Evolutionary conservation across 1,139 yeast genomes (phyloP), one percentile per base, ranked within the genome.

Genomic region (Candida dubliniensis): DNA sequence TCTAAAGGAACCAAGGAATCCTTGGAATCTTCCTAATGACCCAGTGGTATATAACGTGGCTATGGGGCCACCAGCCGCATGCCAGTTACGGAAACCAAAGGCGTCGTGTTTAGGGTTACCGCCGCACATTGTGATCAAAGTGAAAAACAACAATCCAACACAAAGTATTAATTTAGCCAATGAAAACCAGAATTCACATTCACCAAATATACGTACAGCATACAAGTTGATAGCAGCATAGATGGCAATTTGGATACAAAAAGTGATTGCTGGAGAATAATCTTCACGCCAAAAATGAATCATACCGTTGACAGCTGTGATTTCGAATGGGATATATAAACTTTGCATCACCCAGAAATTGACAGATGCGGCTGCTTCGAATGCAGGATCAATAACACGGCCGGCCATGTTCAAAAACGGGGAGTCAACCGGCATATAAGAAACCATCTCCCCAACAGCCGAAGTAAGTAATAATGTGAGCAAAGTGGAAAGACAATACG

Each of bases 361-460:
- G 79, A 88, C 83, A 11, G 90, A 87, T 8, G 87, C 83, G 68
- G 85, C 84, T 50, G 85, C 81, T 55, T 87, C 93, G 48, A 84
- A 71, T 0, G 95, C 84, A 46, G 84, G 87, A 64, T 78, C 82
- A 30, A 77, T 76, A 49, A 71, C 75, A 45, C 82, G 60, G 13
- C 81, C 82, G 0, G 82, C 79, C 76, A 77, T 73, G 36, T 73
- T 67, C 49, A 76, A 67, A 51, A 77, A 77, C 1, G 82, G 82
- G 1, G 95, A 86, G 39, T 82, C 74, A 8, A 87, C 74, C 0
- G 96, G 96, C 51, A 84, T 63, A 55, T 81, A 86, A 13, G 86
- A 82, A 24, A 87, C 95, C 95, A 87, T 85, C 60, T 87, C 95
- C 1, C 90, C 95, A 3, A 85, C 79, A 1, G 85, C 76, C 15